Evolutionary conservation across 495 filamentous ascomycete species (phyloP), one percentile per base, ranked within the genome.

Genomic region (Eremomyces bilateralis): DNA sequence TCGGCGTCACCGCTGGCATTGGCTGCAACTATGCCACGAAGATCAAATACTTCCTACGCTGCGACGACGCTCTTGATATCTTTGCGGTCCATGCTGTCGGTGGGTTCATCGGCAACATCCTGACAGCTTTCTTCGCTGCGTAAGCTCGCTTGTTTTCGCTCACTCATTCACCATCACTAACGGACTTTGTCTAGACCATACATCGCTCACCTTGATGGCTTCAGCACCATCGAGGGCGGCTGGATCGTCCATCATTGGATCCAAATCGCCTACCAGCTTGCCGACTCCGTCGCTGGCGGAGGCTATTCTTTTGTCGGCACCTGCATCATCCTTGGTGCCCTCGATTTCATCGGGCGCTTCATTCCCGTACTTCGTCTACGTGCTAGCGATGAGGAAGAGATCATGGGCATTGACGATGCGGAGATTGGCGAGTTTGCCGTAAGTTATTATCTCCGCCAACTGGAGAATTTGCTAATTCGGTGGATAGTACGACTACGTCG

Each of bases 11-110:
- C 22, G 84, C 80, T 31, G 85, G 80, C 15, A 59, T 67, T 31
- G 71, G 76, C 28, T 84, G 81, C 65, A 95, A 95, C 56, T 95
- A 91, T 49, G 84, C 79, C 21, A 95, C 85, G 19, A 93, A 95
- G 62, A 65, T 95, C 45, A 95, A 95, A 61, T 95, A 85, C 56
- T 49, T 83, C 34, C 57, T 93, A 27, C 62, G 67, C 25, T 71
- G 90, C 41, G 85, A 95, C 47, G 85, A 94, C 53, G 80, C 81
- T 13, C 61, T 92, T 30, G 84, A 94, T 53, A 92, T 92, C 58
- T 92, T 92, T 42, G 83, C 85, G 27, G 85, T 85, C 21, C 85
- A 95, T 53, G 77, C 60, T 20, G 61, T 95, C 34, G 85, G 84
- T 34, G 85, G 85, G 22, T 54, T 92, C 4, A 75, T 92, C 36